Evolutionary conservation across 2,329 filamentous ascomycete genomes (phyloP).

Genomic region (Sarocladium oryzae): DNA sequence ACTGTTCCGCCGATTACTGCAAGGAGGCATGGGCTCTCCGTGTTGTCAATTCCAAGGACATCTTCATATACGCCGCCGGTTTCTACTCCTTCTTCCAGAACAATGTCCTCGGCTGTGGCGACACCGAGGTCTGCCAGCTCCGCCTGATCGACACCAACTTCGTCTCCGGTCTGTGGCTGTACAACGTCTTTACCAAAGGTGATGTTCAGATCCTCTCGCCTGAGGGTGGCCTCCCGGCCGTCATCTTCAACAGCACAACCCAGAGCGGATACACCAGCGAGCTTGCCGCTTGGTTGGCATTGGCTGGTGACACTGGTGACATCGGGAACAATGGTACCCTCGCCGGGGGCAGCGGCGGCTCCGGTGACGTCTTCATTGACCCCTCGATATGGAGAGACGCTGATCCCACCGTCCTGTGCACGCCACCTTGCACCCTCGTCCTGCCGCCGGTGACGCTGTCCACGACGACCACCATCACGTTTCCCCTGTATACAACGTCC

Average conservation of each 20-base stretch:
- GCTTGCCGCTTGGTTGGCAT: slow-evolving; percentile 2
- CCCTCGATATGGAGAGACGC: background rate
- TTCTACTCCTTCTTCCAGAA: slow-evolving; percentile 22
- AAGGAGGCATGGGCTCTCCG: slow-evolving; percentile 35
- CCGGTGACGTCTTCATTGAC: slow-evolving; percentile 6
- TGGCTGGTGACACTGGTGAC: slow-evolving; percentile 1
- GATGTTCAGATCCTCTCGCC: slow-evolving; percentile 13
- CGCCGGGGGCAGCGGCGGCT: background rate
- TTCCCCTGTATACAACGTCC: slow-evolving; percentile 2
- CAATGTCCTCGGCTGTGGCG: slow-evolving; percentile 20
- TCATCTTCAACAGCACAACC: slow-evolving; percentile 9
- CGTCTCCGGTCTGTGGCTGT: slow-evolving; percentile 17
- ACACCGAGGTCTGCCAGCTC: slow-evolving; percentile 18
- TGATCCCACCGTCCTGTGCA: background rate
- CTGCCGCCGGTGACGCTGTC: background rate
- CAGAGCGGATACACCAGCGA: slow-evolving; percentile 8
- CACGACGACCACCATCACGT: slow-evolving; percentile 1
- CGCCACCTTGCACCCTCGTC: slow-evolving; percentile 3
- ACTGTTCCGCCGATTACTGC: slow-evolving; percentile 19
- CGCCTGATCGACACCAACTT: slow-evolving; percentile 14
- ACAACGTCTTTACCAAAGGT: slow-evolving; percentile 17
- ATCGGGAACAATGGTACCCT: background rate
- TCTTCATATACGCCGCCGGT: slow-evolving; percentile 21
- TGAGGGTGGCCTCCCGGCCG: background rate
- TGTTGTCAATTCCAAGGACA: slow-evolving; percentile 15